A percentile compares a stretch with the other conserved stretches of the same genome.
Evolutionary conservation across 805 yeast genomes (phyloP).

Genomic region (Saccharomycopsis schoenii): DNA sequence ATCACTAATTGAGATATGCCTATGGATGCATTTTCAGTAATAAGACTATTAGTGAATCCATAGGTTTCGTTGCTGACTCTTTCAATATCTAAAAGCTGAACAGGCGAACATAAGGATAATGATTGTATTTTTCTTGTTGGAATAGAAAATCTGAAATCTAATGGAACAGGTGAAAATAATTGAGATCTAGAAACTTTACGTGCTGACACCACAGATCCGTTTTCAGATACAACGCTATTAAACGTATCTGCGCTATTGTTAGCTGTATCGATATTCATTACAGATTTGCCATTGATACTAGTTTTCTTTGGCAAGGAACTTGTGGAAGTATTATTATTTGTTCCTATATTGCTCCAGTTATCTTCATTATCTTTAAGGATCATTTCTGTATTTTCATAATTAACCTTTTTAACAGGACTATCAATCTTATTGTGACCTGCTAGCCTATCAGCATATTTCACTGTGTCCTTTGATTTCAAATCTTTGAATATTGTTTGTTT

Average conservation of each 20-base stretch:
- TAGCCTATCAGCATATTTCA: slow-evolving; percentile 50
- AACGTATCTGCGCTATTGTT: slow-evolving; percentile 2
- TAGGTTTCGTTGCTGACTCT: slow-evolving; percentile 45
- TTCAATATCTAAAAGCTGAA: slow-evolving; percentile 72
- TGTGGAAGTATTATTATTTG: background rate
- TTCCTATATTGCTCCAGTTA: slow-evolving; percentile 39
- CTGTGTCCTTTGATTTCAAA: slow-evolving; percentile 52
- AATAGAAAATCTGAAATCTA: slow-evolving; percentile 14
- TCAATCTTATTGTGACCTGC: slow-evolving; percentile 63
- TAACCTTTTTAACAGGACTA: slow-evolving; percentile 30
- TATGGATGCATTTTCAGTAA: slow-evolving; percentile 60
- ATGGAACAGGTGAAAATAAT: slow-evolving; percentile 12
- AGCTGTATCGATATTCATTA: background rate
- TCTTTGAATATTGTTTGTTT: slow-evolving; percentile 72
- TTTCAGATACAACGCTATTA: background rate
- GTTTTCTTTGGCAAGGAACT: slow-evolving; percentile 8
- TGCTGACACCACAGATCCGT: background rate
- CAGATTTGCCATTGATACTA: background rate
- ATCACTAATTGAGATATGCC: slow-evolving; percentile 53
- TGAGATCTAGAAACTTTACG: slow-evolving; percentile 3
- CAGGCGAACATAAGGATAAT: slow-evolving; percentile 60
- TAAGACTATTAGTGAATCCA: slow-evolving; percentile 33
- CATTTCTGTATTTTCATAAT: slow-evolving; percentile 66
- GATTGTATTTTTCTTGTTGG: slow-evolving; percentile 16
- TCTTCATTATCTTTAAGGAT: slow-evolving; percentile 45